Evolutionary conservation across 192 early-diverging fungal genomes (phyloP).

Genomic region (Backusella parvicylindrica): DNA sequence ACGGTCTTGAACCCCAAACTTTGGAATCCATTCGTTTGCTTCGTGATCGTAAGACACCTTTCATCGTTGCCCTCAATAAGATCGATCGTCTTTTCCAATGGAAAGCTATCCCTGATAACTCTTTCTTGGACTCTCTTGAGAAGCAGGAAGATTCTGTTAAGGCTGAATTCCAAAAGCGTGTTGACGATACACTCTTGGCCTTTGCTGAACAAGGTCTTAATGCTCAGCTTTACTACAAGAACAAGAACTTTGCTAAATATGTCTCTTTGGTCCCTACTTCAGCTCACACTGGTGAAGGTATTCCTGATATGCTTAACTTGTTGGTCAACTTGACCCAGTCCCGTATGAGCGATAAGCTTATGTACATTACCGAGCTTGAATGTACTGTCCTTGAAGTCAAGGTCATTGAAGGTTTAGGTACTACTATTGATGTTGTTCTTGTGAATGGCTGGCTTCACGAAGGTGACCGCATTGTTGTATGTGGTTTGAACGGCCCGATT

Average conservation of each 20-base stretch:
- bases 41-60: conserved; percentile 92
- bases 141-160: conserved; percentile 70
- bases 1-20: conserved; percentile 98
- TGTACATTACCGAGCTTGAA: conserved; percentile 95
- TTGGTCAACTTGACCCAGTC: conserved; percentile 90
- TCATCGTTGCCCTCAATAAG: conserved; percentile 99
- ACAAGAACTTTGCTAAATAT: conserved; percentile 92
- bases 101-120: conserved; percentile 79
- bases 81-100: conserved; percentile 96
- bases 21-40: conserved; percentile 91
- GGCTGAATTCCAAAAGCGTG: conserved; percentile 84
- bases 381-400: conserved; percentile 99
- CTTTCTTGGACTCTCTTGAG: conserved; percentile 75
- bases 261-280: conserved; percentile 98
- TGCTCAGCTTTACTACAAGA: conserved; percentile 88
- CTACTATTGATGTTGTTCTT: conserved; percentile 95
- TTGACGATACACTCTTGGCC: conserved; percentile 69
- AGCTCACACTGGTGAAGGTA: conserved; percentile 97
- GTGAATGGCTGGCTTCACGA: conserved; percentile 93
- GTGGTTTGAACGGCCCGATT: conserved; percentile 94
- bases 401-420: conserved; percentile 97
- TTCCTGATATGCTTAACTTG: conserved; percentile 94
- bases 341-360: conserved; percentile 90
- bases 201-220: conserved; percentile 99
- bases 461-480: conserved; percentile 94